phyloP scores from a whole-genome alignment of 768 basidiomycete genomes.

The Hygrocybe punicea region DNA sequence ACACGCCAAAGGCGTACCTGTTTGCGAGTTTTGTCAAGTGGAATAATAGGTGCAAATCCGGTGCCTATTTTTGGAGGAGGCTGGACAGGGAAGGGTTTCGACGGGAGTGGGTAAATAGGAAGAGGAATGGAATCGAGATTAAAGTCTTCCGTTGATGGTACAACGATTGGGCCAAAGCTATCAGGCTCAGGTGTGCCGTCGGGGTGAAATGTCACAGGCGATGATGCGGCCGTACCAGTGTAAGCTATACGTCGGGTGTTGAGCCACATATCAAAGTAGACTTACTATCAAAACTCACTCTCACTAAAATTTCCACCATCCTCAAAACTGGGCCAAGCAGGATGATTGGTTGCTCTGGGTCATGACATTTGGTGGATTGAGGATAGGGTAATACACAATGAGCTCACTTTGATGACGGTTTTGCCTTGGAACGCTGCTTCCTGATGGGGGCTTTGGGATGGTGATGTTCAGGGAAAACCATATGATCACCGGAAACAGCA shows the following conservation, averaged over 20 bases:
- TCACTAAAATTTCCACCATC: constrained; percentile 63
- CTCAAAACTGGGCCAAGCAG: constrained; percentile 33
- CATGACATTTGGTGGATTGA: constrained; percentile 7
- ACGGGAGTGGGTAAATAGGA: constrained; percentile 73
- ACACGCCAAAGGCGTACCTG: constrained; percentile 70
- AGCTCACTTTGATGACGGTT: too few relatives aligned
- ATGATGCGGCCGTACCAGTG: constrained; percentile 70
- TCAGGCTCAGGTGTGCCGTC: constrained; percentile 52
- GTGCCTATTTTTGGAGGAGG: constrained; percentile 71
- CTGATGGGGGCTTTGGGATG: too few relatives aligned
- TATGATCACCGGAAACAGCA: neutral
- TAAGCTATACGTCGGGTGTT: constrained; percentile 40
- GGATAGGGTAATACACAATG: too few relatives aligned
- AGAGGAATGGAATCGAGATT: constrained; percentile 59
- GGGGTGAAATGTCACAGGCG: constrained; percentile 54
- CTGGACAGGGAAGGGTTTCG: constrained; percentile 81
- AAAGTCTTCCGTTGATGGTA: constrained; percentile 30
- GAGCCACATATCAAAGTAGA: constrained; percentile 9
- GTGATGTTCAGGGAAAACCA: too few relatives aligned
- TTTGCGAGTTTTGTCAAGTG: constrained; percentile 61
- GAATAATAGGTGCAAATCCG: constrained; percentile 63
- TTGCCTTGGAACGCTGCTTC: too few relatives aligned
- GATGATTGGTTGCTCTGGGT: constrained; percentile 8
- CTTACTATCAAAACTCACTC: constrained; percentile 39
- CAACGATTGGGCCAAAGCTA: constrained; percentile 23